A percentile compares a stretch with the other conserved stretches of the same genome.
Evolutionary conservation across 306 rosid species (phyloP).

Genomic region (Castanospermum australe): DNA sequence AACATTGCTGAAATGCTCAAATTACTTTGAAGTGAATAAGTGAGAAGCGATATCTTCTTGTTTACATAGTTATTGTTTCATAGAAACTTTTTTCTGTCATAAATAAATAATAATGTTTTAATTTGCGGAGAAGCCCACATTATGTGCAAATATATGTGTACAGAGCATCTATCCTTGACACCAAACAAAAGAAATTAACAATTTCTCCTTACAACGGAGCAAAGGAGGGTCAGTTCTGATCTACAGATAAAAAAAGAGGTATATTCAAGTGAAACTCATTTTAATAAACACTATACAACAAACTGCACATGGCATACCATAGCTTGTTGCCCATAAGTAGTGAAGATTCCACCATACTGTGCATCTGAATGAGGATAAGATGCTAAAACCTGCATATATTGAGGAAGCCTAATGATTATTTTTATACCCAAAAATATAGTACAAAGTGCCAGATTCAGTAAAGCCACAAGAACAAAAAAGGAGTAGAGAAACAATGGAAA

Average conservation of each 20-base stretch:
- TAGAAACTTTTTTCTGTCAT: background rate
- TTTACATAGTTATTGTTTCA: background rate
- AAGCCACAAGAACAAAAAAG: no score
- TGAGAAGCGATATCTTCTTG: background rate
- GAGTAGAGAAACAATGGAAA: background rate
- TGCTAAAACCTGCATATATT: conserved; percentile 62
- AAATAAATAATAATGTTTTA: background rate
- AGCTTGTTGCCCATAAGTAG: conserved; percentile 56
- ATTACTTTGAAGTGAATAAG: background rate
- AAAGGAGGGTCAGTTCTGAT: background rate
- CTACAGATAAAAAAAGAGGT: background rate
- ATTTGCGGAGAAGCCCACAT: no score
- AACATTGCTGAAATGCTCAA: background rate
- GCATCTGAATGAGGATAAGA: conserved; percentile 64
- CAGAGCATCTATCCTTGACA: background rate
- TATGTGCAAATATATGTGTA: background rate
- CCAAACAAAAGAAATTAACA: background rate
- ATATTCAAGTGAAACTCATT: background rate
- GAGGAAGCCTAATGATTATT: conserved; percentile 29
- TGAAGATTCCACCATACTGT: conserved; percentile 55
- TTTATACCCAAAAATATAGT: no score
- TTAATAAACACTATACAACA: background rate
- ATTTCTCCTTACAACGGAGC: background rate
- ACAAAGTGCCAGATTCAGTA: no score
- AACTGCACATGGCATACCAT: conserved; percentile 48